phyloP scores from a whole-genome alignment of 192 early-diverging fungal genomes.

The Chytriomyces sp. region DNA sequence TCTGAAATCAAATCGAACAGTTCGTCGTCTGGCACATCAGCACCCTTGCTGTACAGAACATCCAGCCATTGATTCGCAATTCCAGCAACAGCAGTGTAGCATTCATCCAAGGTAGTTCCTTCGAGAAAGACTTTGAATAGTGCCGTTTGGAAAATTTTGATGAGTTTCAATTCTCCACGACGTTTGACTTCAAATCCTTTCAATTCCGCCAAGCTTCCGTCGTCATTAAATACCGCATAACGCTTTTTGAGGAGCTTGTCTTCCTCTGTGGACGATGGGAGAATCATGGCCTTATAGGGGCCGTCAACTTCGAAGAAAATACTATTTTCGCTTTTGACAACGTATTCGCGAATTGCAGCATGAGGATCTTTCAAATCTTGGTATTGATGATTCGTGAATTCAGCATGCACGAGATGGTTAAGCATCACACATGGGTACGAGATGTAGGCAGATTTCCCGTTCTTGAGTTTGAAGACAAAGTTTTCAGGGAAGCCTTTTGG shows the following conservation, averaged over 20 bases:
- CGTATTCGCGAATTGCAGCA: constrained; percentile 52
- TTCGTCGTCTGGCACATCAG: constrained; percentile 81
- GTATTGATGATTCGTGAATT: constrained; percentile 98
- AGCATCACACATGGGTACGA: constrained; percentile 98
- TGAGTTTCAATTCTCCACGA: constrained; percentile 95
- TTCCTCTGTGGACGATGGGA: constrained; percentile 92
- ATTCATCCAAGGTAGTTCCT: constrained; percentile 81
- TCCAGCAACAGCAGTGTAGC: constrained; percentile 86
- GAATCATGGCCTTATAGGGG: constrained; percentile 97
- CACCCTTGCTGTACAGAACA: constrained; percentile 84
- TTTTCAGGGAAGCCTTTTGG: constrained; percentile 93
- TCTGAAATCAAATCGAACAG: constrained; percentile 97
- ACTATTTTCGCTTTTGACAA: constrained; percentile 83
- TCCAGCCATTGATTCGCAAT: constrained; percentile 96
- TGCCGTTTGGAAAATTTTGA: constrained; percentile 96
- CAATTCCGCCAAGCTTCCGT: constrained; percentile 92
- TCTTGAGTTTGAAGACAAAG: constrained; percentile 80
- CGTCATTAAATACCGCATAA: constrained; percentile 96
- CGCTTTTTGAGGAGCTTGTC: constrained; percentile 98
- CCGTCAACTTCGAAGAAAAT: constrained; percentile 99
- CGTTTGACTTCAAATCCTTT: constrained; percentile 99
- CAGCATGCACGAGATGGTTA: constrained; percentile 93
- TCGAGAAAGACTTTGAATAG: constrained; percentile 94
- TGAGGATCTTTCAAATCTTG: constrained; percentile 66
- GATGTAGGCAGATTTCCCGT: constrained; percentile 80